Evolutionary conservation across 148 eudicot genomes (phyloP).

Genomic region (Amaranthus hypochondriacus): DNA sequence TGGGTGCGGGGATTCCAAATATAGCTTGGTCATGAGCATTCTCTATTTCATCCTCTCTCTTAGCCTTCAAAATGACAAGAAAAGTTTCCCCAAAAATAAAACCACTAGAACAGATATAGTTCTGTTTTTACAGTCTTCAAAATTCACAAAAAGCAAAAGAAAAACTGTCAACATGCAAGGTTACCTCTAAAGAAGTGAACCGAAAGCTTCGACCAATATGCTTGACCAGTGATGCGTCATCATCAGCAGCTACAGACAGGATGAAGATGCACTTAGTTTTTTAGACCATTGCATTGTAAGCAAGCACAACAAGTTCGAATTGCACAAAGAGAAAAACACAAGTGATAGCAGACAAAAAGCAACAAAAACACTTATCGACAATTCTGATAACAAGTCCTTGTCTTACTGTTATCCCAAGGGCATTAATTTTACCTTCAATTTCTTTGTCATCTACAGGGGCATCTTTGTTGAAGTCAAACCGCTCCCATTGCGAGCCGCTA

Average conservation of each 20-base stretch:
- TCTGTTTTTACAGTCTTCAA: not conserved
- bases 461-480: constrained; percentile 89
- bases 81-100: not conserved
- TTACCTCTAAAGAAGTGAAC: constrained; percentile 77
- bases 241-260: constrained; percentile 62
- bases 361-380: not conserved
- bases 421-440: constrained; percentile 58
- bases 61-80: constrained; percentile 40
- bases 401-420: not conserved
- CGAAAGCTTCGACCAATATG: constrained; percentile 81
- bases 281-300: not conserved
- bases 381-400: not conserved
- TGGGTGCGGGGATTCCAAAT: constrained; percentile 65
- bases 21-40: constrained; percentile 89
- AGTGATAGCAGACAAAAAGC: not conserved
- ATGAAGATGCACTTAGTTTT: not conserved
- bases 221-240: constrained; percentile 72
- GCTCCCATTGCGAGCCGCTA: constrained; percentile 82
- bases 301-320: not conserved
- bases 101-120: too few species aligned
- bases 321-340: not conserved
- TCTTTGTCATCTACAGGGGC: constrained; percentile 90
- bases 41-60: constrained; percentile 58
- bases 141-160: not conserved
- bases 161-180: not conserved